Evolutionary conservation across 2,329 filamentous ascomycete genomes (phyloP), one percentile per base, ranked within the genome.

Genomic region (Arthrobotrys pseudoclavata): DNA sequence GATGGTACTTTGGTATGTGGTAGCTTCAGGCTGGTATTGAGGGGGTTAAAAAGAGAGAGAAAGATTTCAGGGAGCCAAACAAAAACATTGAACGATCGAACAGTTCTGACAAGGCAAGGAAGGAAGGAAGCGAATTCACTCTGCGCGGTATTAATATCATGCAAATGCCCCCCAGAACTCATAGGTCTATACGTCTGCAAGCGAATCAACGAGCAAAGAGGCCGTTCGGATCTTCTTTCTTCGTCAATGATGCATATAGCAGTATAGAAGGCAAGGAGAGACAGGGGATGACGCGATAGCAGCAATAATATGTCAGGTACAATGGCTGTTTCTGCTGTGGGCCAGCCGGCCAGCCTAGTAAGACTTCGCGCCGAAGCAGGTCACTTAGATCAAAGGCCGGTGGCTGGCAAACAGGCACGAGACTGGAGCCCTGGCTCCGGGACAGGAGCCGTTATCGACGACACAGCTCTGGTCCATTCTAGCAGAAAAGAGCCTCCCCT

Each of bases 31-130:
- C 22, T 40, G 53, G 67, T 71, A 64, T 71, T 68, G 66, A 69
- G 53, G 66, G 55, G 68, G 68, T 47, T 52, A 34, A 45, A 22
- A 29, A 31, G 48, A 20, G 40, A 13, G 47, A 42, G 63, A 42
- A 48, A 71, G 68, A 63, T 63, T 62, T 53, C 68, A 55, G 57
- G n/a, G 57, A 64, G 60, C 55, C 26, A 71, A 64, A 71, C 68
- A 64, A 71, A 63, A 64, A 71, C 68, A 71, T 29, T 13, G 4
- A 45, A 45, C 2, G 42, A 45, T 10, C 15, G n/a, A 45, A 45
- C 42, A 40, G 2, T 45, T 45, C 42, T 45, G n/a, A n/a, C 42
- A 18, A 15, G 26, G 50, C 10, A 9, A 18, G n/a, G 18, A 12
- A 45, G 53, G 34, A 13, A 37, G 18, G 29, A 24, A 40, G 34